A percentile compares a stretch with the other conserved stretches of the same genome.
phyloP scores from a whole-genome alignment of 176 grass and related monocot species.

The Dendrocalamus sinicus region DNA sequence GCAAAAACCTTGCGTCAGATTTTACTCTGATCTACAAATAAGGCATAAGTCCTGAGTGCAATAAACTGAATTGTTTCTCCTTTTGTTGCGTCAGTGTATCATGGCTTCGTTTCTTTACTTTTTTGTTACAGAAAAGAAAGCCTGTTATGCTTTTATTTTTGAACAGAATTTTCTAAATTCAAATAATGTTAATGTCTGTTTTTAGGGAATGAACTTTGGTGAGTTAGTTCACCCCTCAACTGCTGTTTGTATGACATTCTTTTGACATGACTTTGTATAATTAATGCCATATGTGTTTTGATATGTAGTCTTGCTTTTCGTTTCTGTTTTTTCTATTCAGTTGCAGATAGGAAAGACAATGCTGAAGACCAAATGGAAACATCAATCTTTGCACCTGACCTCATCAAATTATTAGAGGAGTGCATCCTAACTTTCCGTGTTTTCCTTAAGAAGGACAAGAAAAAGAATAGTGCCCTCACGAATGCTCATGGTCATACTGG shows the following conservation, averaged over 20 bases:
- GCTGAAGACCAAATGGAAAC: conserved; percentile 56
- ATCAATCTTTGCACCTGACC: conserved; percentile 63
- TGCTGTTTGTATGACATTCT: conserved; percentile 16
- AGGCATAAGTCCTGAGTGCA: background rate
- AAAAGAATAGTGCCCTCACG: conserved; percentile 62
- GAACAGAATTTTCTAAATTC: background rate
- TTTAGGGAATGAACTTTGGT: background rate
- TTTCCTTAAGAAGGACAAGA: conserved; percentile 95
- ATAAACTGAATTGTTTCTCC: background rate
- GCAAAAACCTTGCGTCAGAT: conserved; percentile 26
- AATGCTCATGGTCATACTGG: conserved; percentile 59
- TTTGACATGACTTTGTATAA: background rate
- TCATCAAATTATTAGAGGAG: conserved; percentile 84
- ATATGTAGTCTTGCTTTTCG: conserved; percentile 4
- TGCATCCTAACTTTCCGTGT: conserved; percentile 85
- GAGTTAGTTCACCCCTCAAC: background rate
- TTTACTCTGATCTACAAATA: conserved; percentile 3
- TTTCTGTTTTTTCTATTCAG: conserved; percentile 49
- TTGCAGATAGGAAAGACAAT: conserved; percentile 56
- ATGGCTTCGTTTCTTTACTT: background rate
- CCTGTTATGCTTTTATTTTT: conserved; percentile 18
- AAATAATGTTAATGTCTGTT: background rate
- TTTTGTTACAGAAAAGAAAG: background rate
- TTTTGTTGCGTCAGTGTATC: conserved; percentile 1
- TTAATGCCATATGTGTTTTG: background rate